Base-by-base conservation (phyloP, 352 stramenopile genomes). In the Pythium grandisporangium region DNA sequence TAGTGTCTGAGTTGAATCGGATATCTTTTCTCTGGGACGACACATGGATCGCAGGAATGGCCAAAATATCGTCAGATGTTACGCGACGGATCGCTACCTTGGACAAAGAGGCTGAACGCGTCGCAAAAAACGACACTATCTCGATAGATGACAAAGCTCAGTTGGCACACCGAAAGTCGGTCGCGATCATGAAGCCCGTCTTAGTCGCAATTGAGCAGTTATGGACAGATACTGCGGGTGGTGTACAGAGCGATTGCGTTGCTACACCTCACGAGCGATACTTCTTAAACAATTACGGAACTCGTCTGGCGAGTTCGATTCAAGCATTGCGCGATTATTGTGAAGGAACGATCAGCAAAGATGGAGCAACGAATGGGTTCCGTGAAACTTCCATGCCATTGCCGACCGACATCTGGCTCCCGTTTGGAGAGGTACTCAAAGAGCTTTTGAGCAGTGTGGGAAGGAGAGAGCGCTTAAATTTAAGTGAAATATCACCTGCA, bases 21-120 rank as follows among this genome's bases (percentile, higher is more conserved):
- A 70, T 94, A 30, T 78, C 81, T 1, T 61, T 92, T 30, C 44
- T 94, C 30, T 94, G 79, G 79, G 81, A 94, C 33, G 81, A 94
- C 57, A 62, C 63, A 5, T 94, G 81, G 81, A 68, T 88, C 13
- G 66, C 36, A 22, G 63, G 61, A 6, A 57, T 94, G 12, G 61
- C 68, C 25, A 94, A 94, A 41, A 46, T 94, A 45, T 70, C 70
- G 10, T 58, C 70, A 0, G 78, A 94, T 44, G 73, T 92, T 7
- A 63, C 59, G 45, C 70, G 81, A 17, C 55, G 76, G 30, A 67
- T 65, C 2, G 71, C 48, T 42, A 92, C 81, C 14, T 29, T 94
- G 16, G 69, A 87, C 44, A 90, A 91, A 39, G 78, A 94, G 49
- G 69, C 73, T 4, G 44, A 45, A 30, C 67, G 78, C 3, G 72